Percentiles rank a stretch among this genome's conserved stretches.
These are phyloP conservation scores for Kwoniella heveanensis DNA, from an alignment of 768 basidiomycete genomes.

Conservation along the genomic window DNA sequence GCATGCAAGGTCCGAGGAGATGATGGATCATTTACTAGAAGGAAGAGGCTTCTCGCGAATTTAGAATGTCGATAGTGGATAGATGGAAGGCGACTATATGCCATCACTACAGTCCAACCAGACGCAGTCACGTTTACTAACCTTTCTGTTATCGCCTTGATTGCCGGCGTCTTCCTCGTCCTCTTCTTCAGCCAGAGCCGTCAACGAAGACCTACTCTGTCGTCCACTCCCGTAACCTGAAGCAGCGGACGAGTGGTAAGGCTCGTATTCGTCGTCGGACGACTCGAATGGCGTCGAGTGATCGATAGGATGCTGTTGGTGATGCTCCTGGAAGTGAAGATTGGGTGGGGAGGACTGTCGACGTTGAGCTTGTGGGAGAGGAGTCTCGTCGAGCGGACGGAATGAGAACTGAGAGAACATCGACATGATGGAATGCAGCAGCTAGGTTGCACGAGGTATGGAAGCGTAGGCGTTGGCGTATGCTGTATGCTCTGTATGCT, in stretches of 20 bases:
- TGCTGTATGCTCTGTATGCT: too few relatives aligned
- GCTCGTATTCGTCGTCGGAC: conserved; percentile 8
- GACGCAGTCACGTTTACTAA: too few relatives aligned
- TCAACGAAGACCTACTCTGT: conserved; percentile 18
- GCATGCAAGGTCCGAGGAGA: background rate
- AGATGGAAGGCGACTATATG: background rate
- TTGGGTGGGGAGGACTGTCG: conserved; percentile 1
- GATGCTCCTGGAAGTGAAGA: conserved; percentile 1
- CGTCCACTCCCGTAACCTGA: conserved; percentile 11
- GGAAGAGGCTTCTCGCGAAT: too few relatives aligned
- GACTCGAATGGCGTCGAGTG: conserved; percentile 6
- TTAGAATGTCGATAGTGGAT: too few relatives aligned
- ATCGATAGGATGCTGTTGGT: conserved; percentile 3
- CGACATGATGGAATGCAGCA: conserved; percentile 3
- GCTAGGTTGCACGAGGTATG: too few relatives aligned
- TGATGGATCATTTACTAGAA: too few relatives aligned
- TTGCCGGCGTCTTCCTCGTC: conserved; percentile 13
- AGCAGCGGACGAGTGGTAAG: conserved; percentile 5
- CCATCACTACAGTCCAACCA: too few relatives aligned
- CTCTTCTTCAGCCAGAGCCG: conserved; percentile 20
- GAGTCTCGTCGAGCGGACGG: conserved; percentile 24
- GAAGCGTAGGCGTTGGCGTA: too few relatives aligned
- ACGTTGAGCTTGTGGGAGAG: conserved; percentile 2
- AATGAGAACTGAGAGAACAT: conserved; percentile 41
- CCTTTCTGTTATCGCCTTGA: background rate